A percentile compares a stretch with the other conserved stretches of the same genome.
These are phyloP conservation scores for Cyclotella baltica DNA, from an alignment of 108 stramenopile genomes.

Conservation along the genomic window DNA sequence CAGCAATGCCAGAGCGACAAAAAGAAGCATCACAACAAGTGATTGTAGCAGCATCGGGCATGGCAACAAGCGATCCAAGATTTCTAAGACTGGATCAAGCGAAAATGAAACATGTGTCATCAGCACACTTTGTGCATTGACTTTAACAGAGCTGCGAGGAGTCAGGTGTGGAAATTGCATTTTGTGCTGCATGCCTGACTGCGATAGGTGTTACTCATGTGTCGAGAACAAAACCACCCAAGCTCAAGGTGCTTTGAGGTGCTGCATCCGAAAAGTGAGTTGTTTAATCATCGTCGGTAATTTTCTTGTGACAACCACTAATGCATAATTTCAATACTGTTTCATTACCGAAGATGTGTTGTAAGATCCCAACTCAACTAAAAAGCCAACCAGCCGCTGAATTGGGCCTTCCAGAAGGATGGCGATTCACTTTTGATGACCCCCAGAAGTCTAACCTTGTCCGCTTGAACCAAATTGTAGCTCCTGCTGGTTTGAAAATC, in stretches of 20 bases:
- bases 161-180: constrained; percentile 26
- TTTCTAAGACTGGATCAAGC: background rate
- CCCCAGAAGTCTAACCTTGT: constrained; percentile 23
- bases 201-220: constrained; percentile 38
- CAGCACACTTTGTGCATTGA: background rate
- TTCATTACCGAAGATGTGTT: constrained; percentile 43
- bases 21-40: constrained; percentile 1
- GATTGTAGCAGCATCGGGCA: background rate
- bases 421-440: constrained; percentile 51
- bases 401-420: constrained; percentile 43
- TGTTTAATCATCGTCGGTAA: background rate
- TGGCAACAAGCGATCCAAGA: background rate
- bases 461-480: constrained; percentile 1
- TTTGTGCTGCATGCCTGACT: constrained; percentile 39
- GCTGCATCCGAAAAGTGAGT: constrained; percentile 40
- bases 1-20: background rate
- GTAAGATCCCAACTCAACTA: constrained; percentile 39
- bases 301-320: background rate
- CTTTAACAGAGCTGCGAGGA: background rate
- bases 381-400: constrained; percentile 24
- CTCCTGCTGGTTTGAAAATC: constrained; percentile 34
- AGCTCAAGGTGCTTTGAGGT: background rate
- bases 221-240: background rate
- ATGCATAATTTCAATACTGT: background rate
- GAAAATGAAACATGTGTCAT: background rate